Percentiles rank a stretch among this genome's conserved stretches.
phyloP scores from a whole-genome alignment of 2,329 filamentous ascomycete species.

The Fusarium succisae region DNA sequence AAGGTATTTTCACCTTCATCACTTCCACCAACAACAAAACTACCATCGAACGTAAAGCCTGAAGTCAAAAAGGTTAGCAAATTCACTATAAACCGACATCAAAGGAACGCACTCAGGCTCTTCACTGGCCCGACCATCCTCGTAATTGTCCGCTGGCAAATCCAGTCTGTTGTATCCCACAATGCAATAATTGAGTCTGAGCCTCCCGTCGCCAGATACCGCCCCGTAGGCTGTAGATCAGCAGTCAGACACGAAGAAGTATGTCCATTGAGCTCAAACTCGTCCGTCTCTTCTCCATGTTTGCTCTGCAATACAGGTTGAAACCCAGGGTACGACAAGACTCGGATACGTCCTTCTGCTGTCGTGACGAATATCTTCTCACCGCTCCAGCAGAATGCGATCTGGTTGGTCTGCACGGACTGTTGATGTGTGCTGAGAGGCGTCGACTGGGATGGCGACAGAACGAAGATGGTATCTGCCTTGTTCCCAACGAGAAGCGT shows the following conservation, averaged over 20 bases:
- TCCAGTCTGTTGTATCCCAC: constrained; percentile 82
- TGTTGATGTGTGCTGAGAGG: constrained; percentile 69
- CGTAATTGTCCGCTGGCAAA: constrained; percentile 76
- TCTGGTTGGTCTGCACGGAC: constrained; percentile 73
- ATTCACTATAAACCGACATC: not conserved
- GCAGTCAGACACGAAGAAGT: constrained; percentile 76
- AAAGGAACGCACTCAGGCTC: constrained; percentile 67
- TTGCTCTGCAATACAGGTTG: constrained; percentile 63
- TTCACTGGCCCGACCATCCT: constrained; percentile 75
- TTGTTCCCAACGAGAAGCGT: constrained; percentile 78
- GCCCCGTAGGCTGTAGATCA: constrained; percentile 75
- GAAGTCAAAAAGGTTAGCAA: constrained; percentile 18
- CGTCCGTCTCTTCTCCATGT: constrained; percentile 55
- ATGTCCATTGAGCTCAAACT: constrained; percentile 75
- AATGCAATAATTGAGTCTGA: constrained; percentile 79
- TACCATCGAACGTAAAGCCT: constrained; percentile 83
- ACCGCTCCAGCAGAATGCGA: constrained; percentile 78
- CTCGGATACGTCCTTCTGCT: constrained; percentile 74
- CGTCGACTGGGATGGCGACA: constrained; percentile 67
- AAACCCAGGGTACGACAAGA: constrained; percentile 74
- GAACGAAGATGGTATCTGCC: constrained; percentile 69
- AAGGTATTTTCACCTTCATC: constrained; percentile 66
- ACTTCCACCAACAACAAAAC: constrained; percentile 77
- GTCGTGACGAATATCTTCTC: constrained; percentile 76
- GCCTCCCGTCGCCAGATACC: constrained; percentile 78